These are phyloP conservation scores for Candida tetrigidarum DNA, from an alignment of 1,139 yeast species.

Conservation along the genomic window DNA sequence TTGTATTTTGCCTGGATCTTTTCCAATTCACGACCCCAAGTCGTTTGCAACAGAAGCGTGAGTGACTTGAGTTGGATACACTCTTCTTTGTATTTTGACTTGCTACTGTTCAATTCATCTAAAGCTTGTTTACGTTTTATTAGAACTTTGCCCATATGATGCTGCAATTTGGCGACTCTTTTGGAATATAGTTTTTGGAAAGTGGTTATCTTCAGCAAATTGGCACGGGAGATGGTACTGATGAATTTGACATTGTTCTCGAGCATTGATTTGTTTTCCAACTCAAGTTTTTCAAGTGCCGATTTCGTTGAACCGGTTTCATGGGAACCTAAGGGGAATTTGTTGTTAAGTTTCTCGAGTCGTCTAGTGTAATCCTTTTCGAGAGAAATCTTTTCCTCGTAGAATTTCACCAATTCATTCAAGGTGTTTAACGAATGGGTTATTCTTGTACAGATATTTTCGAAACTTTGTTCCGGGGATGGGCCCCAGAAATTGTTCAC, in stretches of 20 bases:
- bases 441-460: constrained; percentile 33
- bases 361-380: constrained; percentile 75
- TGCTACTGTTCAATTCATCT: constrained; percentile 45
- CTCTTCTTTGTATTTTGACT: constrained; percentile 60
- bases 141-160: constrained; percentile 42
- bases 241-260: constrained; percentile 36
- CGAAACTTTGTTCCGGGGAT: constrained; percentile 37
- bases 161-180: constrained; percentile 36
- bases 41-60: constrained; percentile 66
- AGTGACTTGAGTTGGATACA: constrained; percentile 62
- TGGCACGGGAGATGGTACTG: constrained; percentile 33
- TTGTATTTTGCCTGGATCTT: constrained; percentile 64
- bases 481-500: constrained; percentile 52
- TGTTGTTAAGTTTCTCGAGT: constrained; percentile 53
- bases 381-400: constrained; percentile 55
- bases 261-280: constrained; percentile 51
- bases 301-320: constrained; percentile 65
- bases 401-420: constrained; percentile 48
- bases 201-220: constrained; percentile 36
- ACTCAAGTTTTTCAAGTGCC: constrained; percentile 60
- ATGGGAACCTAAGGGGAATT: constrained; percentile 51
- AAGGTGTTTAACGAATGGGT: constrained; percentile 40
- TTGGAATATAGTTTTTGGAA: constrained; percentile 36
- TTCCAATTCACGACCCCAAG: constrained; percentile 81
- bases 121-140: constrained; percentile 28